Evolutionary conservation across 1,139 yeast genomes (phyloP).

Genomic region (Suhomyces maxii): DNA sequence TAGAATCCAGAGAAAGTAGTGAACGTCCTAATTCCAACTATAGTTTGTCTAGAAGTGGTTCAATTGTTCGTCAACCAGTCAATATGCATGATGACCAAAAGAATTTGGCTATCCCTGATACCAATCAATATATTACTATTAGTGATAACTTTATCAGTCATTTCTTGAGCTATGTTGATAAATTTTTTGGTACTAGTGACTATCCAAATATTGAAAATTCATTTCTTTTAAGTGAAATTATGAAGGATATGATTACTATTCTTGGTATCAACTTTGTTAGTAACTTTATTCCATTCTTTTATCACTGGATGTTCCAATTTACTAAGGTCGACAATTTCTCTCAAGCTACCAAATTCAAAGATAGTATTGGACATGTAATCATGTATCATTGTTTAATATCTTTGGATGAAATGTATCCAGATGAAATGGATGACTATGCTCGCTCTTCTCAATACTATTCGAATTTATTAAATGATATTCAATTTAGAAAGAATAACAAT

Average conservation of each 20-base stretch:
- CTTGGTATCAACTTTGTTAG: constrained; percentile 49
- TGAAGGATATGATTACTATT: constrained; percentile 30
- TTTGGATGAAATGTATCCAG: constrained; percentile 33
- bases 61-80: constrained; percentile 1
- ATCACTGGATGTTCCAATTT: constrained; percentile 42
- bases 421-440: constrained; percentile 28
- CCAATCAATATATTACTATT: constrained; percentile 37
- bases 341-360: constrained; percentile 23
- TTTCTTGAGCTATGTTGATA: constrained; percentile 35
- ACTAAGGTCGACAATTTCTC: constrained; percentile 14
- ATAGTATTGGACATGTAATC: constrained; percentile 37
- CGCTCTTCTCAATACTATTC: constrained; percentile 24
- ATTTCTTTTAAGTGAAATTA: constrained; percentile 23
- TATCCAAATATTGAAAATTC: constrained; percentile 24
- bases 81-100: constrained; percentile 19
- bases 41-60: constrained; percentile 1
- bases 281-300: constrained; percentile 49
- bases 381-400: constrained; percentile 26
- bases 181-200: constrained; percentile 27
- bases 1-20: constrained; percentile 4
- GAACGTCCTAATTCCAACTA: background rate
- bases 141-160: constrained; percentile 38
- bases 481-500: constrained; percentile 26
- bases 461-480: constrained; percentile 28
- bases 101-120: constrained; percentile 36